Percentiles rank a stretch among this genome's conserved stretches.
phyloP scores from a whole-genome alignment of 805 yeast species.

The Saccharomyces jurei region DNA sequence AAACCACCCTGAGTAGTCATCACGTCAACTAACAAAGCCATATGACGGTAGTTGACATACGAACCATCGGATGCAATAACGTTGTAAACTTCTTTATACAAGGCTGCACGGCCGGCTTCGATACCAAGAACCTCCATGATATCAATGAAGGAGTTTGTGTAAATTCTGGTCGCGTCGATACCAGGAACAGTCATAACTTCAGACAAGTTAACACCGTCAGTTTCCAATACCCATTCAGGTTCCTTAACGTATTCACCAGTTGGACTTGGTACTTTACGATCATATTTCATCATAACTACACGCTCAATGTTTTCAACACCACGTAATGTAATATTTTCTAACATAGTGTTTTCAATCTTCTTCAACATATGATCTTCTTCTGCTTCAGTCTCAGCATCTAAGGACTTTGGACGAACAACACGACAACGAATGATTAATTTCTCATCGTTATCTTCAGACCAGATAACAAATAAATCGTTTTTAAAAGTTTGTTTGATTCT shows the following conservation, averaged over 20 bases:
- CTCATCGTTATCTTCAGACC: slow-evolving; percentile 99
- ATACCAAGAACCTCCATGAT: slow-evolving; percentile 91
- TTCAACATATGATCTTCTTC: slow-evolving; percentile 96
- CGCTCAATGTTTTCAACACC: slow-evolving; percentile 93
- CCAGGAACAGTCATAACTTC: slow-evolving; percentile 94
- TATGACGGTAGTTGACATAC: slow-evolving; percentile 94
- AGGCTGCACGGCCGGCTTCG: slow-evolving; percentile 93
- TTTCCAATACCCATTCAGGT: slow-evolving; percentile 97
- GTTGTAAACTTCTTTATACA: slow-evolving; percentile 88
- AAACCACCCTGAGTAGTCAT: slow-evolving; percentile 98
- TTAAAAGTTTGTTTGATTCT: slow-evolving; percentile 88
- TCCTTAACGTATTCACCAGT: slow-evolving; percentile 83
- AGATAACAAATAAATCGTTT: slow-evolving; percentile 90
- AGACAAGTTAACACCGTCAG: slow-evolving; percentile 94
- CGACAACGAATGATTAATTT: slow-evolving; percentile 96
- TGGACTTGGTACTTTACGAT: slow-evolving; percentile 60
- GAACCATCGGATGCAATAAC: slow-evolving; percentile 99
- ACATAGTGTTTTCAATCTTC: slow-evolving; percentile 92
- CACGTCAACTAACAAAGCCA: slow-evolving; percentile 94
- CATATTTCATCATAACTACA: slow-evolving; percentile 73
- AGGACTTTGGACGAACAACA: slow-evolving; percentile 87
- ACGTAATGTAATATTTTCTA: slow-evolving; percentile 86
- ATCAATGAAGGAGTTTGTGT: slow-evolving; percentile 95
- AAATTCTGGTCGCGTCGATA: slow-evolving; percentile 82
- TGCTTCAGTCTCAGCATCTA: slow-evolving; percentile 89